Conservation (phyloP, 2,329 filamentous ascomycete genomes). For the Fusarium clavum region DNA sequence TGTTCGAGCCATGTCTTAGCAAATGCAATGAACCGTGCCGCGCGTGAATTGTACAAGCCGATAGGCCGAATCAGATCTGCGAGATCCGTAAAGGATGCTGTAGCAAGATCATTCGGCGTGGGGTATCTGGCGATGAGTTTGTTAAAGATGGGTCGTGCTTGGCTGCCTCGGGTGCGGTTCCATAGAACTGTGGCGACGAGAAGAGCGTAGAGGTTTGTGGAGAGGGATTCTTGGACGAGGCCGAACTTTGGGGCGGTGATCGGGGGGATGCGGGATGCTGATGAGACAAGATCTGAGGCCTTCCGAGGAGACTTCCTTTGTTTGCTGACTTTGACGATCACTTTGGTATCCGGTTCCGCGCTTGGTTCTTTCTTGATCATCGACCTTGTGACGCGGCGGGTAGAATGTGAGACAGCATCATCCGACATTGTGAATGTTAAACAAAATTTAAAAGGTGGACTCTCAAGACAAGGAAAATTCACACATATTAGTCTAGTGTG, state of each 20-base stretch:
- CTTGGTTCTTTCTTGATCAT: neutral
- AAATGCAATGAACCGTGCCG: conserved; percentile 25
- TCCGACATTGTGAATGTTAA: too few relatives aligned
- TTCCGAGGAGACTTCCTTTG: too few relatives aligned
- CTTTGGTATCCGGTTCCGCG: neutral
- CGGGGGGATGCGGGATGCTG: conserved; percentile 9
- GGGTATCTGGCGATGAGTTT: conserved; percentile 7
- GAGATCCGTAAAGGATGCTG: conserved; percentile 2
- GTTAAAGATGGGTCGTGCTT: conserved; percentile 15
- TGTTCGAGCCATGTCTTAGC: conserved; percentile 20
- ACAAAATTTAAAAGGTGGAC: too few relatives aligned
- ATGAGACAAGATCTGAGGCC: neutral
- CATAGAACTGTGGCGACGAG: conserved; percentile 33
- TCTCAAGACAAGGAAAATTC: too few relatives aligned
- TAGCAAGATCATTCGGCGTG: neutral
- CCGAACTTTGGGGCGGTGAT: conserved; percentile 10
- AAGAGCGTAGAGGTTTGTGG: conserved; percentile 13
- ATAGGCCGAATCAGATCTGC: conserved; percentile 25
- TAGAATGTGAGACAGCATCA: too few relatives aligned
- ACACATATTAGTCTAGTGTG: too few relatives aligned
- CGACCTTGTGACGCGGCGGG: conserved; percentile 12
- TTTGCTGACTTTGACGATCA: too few relatives aligned
- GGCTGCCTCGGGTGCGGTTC: conserved; percentile 25
- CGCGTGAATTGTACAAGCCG: conserved; percentile 30
- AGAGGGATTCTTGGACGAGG: conserved; percentile 30